A percentile compares a stretch with the other conserved stretches of the same genome.
Evolutionary conservation across 306 rosid genomes (phyloP).

Genomic region (Ceratonia siliqua): DNA sequence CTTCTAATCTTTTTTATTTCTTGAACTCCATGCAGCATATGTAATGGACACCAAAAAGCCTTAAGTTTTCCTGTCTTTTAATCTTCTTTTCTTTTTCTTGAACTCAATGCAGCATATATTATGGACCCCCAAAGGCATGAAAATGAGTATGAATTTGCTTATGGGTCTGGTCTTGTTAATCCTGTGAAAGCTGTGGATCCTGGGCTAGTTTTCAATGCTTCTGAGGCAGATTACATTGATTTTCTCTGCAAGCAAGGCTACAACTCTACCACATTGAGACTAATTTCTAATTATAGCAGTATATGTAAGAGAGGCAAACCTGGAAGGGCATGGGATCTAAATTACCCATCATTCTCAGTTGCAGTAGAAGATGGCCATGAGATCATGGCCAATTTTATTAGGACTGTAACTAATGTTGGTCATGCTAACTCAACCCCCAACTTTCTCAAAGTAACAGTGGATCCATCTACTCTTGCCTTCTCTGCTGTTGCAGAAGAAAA

Average conservation of each 20-base stretch:
- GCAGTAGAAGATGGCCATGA: constrained; percentile 26
- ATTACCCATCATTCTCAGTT: constrained; percentile 40
- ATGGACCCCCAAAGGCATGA: constrained; percentile 9
- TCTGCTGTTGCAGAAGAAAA: constrained; percentile 32
- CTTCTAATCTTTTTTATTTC: neutral
- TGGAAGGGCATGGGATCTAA: constrained; percentile 37
- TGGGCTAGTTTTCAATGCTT: constrained; percentile 31
- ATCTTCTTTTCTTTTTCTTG: neutral
- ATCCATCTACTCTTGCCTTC: constrained; percentile 32
- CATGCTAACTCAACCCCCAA: constrained; percentile 29
- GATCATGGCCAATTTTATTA: constrained; percentile 33
- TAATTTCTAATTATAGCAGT: constrained; percentile 8
- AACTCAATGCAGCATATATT: constrained; percentile 9
- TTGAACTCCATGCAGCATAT: constrained; percentile 16
- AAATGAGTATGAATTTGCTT: constrained; percentile 31
- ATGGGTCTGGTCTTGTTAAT: constrained; percentile 36
- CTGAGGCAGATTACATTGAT: constrained; percentile 5
- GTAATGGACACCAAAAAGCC: constrained; percentile 1
- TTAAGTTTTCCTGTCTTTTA: neutral
- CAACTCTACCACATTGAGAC: constrained; percentile 22
- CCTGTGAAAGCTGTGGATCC: constrained; percentile 37
- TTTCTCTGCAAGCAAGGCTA: constrained; percentile 44
- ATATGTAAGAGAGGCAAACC: constrained; percentile 26
- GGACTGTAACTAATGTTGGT: constrained; percentile 42
- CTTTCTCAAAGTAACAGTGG: neutral